Evolutionary conservation across 1,139 yeast genomes (phyloP).

Genomic region (Pneumocystis sp.): DNA sequence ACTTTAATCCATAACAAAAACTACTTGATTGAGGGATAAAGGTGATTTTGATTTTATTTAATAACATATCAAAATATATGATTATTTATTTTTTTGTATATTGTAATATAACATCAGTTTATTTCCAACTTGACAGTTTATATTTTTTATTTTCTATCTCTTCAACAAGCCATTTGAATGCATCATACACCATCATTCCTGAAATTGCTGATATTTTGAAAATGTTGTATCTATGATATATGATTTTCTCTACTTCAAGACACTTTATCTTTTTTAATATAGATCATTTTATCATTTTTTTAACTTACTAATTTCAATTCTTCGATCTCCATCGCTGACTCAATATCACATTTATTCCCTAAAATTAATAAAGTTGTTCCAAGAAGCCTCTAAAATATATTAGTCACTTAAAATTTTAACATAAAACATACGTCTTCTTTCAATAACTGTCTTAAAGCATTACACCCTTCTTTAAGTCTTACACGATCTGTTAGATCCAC

Average conservation of each 20-base stretch:
- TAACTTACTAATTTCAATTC: slow-evolving; percentile 15
- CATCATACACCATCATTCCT: slow-evolving; percentile 34
- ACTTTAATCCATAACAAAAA: not conserved
- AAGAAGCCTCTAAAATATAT: slow-evolving; percentile 28
- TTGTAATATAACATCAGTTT: not conserved
- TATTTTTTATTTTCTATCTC: slow-evolving; percentile 16
- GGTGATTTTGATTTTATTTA: not conserved
- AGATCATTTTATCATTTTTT: slow-evolving; percentile 24
- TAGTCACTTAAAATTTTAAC: not conserved
- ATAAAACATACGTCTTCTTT: slow-evolving; percentile 36
- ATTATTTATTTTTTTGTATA: not conserved
- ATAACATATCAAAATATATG: not conserved
- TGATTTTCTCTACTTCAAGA: slow-evolving; percentile 27
- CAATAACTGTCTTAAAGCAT: slow-evolving; percentile 48
- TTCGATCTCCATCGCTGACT: slow-evolving; percentile 16
- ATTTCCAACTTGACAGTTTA: not conserved
- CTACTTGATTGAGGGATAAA: not conserved
- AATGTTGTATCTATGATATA: slow-evolving; percentile 35
- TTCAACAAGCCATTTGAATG: slow-evolving; percentile 37
- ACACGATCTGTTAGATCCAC: slow-evolving; percentile 58
- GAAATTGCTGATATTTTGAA: slow-evolving; percentile 43
- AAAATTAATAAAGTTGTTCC: slow-evolving; percentile 42
- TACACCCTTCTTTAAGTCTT: slow-evolving; percentile 37
- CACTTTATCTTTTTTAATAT: slow-evolving; percentile 23
- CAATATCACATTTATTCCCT: slow-evolving; percentile 34